Evolutionary conservation across 202 grass and related monocot genomes (phyloP), one percentile per base, ranked within the genome.

Genomic region (Setaria italica): DNA sequence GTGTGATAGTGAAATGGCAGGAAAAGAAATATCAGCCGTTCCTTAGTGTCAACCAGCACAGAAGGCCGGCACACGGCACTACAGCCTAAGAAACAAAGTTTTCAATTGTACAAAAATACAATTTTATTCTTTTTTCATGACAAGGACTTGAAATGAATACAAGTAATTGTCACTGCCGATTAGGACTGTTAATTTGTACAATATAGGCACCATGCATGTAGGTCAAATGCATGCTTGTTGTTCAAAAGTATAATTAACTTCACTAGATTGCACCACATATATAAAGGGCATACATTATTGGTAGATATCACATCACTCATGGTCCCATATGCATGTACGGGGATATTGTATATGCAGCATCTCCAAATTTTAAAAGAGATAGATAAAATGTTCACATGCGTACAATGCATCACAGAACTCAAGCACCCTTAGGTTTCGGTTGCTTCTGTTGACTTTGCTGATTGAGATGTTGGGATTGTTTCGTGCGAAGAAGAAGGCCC

Each of bases 401-500:
- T 57, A 74, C 70, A 55, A 21, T 87, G 76, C 70, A 84, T 53
- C 63, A 59, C 63, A 65, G 20, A 91, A 88, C 81, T 85, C 81
- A 91, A 82, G 85, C 50, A 48, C 46, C 77, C 77, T 50, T 77
- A 62, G 37, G 43, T 66, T 77, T 81, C 45, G 63, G 85, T 88
- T 85, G 71, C 81, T 77, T 85, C 30, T 85, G 77, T 78, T 88
- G 85, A 85, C 85, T 85, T 88, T 19, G 56, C 12, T 85, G 85
- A 91, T 85, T 78, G 77, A 70, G 81, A 91, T 50, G 74, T 87
- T 43, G 32, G 43, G 56, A 76, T 88, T 88, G 70, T 81, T 88
- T 77, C 77, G 48, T 77, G 39, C 9, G 47, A 14, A 32, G 60
- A 33, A 63, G 60, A 66, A 66, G 76, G 62, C 17, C 42, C 3